A percentile compares a stretch with the other conserved stretches of the same genome.
Conservation (phyloP, 495 filamentous ascomycete species). For the Penicillium verhagenii region DNA sequence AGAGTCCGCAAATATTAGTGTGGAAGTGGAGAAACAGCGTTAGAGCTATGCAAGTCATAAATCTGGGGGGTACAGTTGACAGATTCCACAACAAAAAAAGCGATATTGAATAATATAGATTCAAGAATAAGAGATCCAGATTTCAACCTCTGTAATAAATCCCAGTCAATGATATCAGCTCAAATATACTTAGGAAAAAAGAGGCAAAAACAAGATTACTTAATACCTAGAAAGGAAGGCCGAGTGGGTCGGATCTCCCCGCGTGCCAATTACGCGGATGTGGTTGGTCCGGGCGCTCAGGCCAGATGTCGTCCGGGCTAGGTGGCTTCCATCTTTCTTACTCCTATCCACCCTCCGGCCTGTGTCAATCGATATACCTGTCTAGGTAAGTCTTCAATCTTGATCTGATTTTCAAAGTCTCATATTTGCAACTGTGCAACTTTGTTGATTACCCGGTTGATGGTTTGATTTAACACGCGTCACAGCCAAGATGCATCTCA, state of each 20-base stretch:
- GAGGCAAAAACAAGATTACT: too few species aligned
- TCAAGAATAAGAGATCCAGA: too few species aligned
- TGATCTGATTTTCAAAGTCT: constrained; percentile 4
- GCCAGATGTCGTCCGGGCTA: constrained; percentile 23
- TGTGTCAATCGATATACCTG: constrained; percentile 5
- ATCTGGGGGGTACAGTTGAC: background rate
- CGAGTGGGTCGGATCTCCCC: constrained; percentile 10
- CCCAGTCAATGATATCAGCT: background rate
- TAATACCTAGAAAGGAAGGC: background rate
- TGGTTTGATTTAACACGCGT: constrained; percentile 17
- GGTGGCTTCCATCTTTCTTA: constrained; percentile 3
- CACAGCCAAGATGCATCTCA: constrained; percentile 65
- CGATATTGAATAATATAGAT: too few species aligned
- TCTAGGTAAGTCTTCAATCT: background rate
- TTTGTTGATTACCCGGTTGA: constrained; percentile 7
- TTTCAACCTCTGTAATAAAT: too few species aligned
- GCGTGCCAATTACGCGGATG: constrained; percentile 14
- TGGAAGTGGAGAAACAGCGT: background rate
- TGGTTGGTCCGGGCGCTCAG: constrained; percentile 29
- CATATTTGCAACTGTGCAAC: background rate
- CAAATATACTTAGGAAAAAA: background rate
- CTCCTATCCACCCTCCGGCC: constrained; percentile 17
- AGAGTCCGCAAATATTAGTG: background rate
- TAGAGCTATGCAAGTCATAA: background rate
- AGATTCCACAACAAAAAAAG: background rate